These are phyloP conservation scores for Glomus cerebriforme DNA, from an alignment of 192 early-diverging fungal species.

Conservation along the genomic window DNA sequence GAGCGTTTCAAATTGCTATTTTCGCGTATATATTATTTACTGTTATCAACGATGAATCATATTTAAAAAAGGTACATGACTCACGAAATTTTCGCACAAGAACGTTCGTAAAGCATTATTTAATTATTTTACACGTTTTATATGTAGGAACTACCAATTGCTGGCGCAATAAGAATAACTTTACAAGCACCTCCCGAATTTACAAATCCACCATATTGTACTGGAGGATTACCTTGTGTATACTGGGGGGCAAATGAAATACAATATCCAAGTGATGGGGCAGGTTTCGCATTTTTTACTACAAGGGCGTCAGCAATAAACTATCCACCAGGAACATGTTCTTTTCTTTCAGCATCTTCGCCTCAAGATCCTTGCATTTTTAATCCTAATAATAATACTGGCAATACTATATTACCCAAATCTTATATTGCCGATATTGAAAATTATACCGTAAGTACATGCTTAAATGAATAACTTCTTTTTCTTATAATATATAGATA, in stretches of 20 bases:
- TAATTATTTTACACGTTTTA: background rate
- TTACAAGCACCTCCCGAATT: conserved; percentile 2
- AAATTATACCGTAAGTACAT: conserved; percentile 32
- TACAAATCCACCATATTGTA: conserved; percentile 2
- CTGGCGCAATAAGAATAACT: conserved; percentile 29
- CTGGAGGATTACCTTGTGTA: background rate
- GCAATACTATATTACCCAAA: conserved; percentile 17
- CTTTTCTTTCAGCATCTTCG: conserved; percentile 27
- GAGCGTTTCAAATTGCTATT: background rate
- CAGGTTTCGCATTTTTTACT: conserved; percentile 39
- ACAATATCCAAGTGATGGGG: conserved; percentile 25
- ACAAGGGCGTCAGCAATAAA: conserved; percentile 37
- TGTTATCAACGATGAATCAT: background rate
- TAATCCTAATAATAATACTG: conserved; percentile 22
- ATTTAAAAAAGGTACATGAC: conserved; percentile 20
- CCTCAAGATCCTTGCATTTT: conserved; percentile 24
- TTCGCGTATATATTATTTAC: conserved; percentile 1
- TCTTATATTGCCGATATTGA: conserved; percentile 46
- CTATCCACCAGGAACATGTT: conserved; percentile 33
- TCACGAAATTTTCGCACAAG: background rate
- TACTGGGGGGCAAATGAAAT: conserved; percentile 31
- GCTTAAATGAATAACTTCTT: background rate
- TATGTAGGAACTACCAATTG: conserved; percentile 23
- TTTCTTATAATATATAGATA: background rate
- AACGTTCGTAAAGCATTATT: background rate